Conservation (phyloP, 169 alveolate species). For the Babesia ovis region DNA sequence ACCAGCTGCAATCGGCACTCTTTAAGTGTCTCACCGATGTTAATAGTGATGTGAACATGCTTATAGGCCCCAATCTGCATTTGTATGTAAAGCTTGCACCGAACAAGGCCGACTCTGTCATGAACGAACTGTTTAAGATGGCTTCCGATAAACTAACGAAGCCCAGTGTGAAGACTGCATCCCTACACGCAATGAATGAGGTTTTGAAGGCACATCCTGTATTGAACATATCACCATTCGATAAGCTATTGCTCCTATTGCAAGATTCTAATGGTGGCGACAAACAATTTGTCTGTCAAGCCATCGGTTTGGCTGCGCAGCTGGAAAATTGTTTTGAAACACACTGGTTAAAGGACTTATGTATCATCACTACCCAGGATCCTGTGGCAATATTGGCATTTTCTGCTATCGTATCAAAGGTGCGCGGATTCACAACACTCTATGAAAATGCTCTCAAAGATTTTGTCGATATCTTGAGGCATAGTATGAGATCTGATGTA, state of each 20-base stretch:
- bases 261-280: conserved; percentile 21
- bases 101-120: conserved; percentile 25
- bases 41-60: conserved; percentile 29
- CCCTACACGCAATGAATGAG: conserved; percentile 21
- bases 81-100: conserved; percentile 32
- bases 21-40: conserved; percentile 42
- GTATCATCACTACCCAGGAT: conserved; percentile 7
- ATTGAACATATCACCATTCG: conserved; percentile 14
- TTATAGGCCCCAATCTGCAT: conserved; percentile 19
- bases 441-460: conserved; percentile 11
- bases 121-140: conserved; percentile 14
- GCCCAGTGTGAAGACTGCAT: conserved; percentile 32
- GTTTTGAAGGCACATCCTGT: conserved; percentile 5
- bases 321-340: conserved; percentile 7
- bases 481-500: conserved; percentile 26
- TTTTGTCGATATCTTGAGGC: conserved; percentile 24
- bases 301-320: conserved; percentile 27
- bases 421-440: conserved; percentile 19
- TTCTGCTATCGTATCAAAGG: conserved; percentile 4
- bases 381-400: conserved; percentile 7
- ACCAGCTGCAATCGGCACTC: conserved; percentile 41
- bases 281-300: conserved; percentile 19
- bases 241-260: conserved; percentile 3
- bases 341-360: conserved; percentile 16
- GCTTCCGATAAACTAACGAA: conserved; percentile 23